Evolutionary conservation across 768 basidiomycete species (phyloP), one percentile per base, ranked within the genome.

Genomic region (Lactarius akahatsu): DNA sequence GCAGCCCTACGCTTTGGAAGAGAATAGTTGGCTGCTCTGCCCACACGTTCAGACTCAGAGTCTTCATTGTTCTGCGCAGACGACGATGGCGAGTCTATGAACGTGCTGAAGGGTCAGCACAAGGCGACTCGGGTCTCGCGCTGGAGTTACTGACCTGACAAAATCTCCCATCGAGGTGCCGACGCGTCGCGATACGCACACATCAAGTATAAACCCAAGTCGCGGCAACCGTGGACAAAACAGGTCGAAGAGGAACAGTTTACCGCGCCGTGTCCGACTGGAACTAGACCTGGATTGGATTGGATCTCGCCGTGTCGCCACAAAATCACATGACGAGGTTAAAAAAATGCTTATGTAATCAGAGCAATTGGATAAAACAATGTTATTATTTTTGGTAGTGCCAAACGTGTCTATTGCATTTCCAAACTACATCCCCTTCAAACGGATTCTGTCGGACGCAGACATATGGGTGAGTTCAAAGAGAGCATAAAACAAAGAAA

Each of bases 381-480:
- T 36, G 20, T 50, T 62, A 52, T 67, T 26, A 23, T 59, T 59
- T 67, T 59, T 47, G 34, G 30, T 57, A 10, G 30, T 50, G 30
- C 28, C 61, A 50, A 34, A 50, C 8, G 55, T 59, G 58, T 58
- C 64, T 69, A 58, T 32, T 32, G 40, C 38, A 34, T 47, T 38
- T 57, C 40, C 20, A 52, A 20, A 9, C 59, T 54, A 57, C 10
- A 28, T 8, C 28, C 11, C 47, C 61, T 61, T 70, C 66, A 71
- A 32, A 71, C 70, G 41, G 70, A 71, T 64, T 71, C 70, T 71
- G 55, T 50, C 1, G 16, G 20, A 59, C 13, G 34, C 18, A 5
- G 32, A 32, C n/a, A 59, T 20, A 57, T 47, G 10, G 15, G 43
- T 55, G 6, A 54, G 56, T 32, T 45, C 13, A 41, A 30, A 38